Evolutionary conservation across 106 monocot species (phyloP), one percentile per base, ranked within the genome.

Genomic region (Phalaenopsis equestris): DNA sequence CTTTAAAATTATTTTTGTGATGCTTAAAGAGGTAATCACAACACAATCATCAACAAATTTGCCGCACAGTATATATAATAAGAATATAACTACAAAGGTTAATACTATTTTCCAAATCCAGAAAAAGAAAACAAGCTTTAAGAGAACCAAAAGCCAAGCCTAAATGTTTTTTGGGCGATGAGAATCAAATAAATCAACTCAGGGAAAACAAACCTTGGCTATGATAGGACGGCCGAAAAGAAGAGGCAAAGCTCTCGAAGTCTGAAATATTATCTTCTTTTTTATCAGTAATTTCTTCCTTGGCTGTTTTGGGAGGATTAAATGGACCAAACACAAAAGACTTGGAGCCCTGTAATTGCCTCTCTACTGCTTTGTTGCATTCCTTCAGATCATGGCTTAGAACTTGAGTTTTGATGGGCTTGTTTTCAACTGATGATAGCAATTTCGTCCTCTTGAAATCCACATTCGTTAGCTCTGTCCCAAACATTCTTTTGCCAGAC

Each of bases 241-340:
- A 85, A 76, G 87, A 75, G 18, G 95, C 89, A 58, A 95, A 75
- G 6, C 58, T 90, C 55, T 95, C 94, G 91, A 91, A 99, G 14
- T 90, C 88, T 5, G 81, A 68, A 68, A 46, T 81, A 16, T 41
- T 83, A 15, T 82, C 77, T 1, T 15, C 39, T 73, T 79, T 82
- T 19, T 78, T 76, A 12, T 79, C 85, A 14, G 5, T 41, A 37
- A 23, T 75, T 30, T 55, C 77, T 23, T 42, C 58, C 37, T 47
- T 42, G 15, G 37, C 42, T n/a, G 76, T 68, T 8, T 42, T 55
- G 75, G 61, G 55, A 38, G 99, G 99, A 41, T 75, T 79, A 75
- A 99, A 99, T 75, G 99, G 99, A 1, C 95, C 99, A 85, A 93
- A 99, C 81, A 82, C 84, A 78, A 80, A 91, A 65, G 81, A 74